These are phyloP conservation scores for Fusarium sp. DNA, from an alignment of 2,329 filamentous ascomycete genomes.

Conservation along the genomic window DNA sequence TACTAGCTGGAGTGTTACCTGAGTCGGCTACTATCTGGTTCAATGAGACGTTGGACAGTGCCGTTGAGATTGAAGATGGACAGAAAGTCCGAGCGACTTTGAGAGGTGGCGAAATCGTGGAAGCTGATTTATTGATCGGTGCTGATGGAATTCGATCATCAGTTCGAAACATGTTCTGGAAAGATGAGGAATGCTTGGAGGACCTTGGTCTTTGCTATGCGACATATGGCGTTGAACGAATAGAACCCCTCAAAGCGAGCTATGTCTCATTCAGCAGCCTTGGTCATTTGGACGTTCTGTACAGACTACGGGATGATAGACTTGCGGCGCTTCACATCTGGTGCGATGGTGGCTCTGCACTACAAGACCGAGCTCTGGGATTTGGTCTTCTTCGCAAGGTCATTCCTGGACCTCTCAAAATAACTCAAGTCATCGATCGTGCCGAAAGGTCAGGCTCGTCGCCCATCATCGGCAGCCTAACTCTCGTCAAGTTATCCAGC, in stretches of 20 bases:
- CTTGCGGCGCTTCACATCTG: background rate
- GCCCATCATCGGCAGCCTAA: background rate
- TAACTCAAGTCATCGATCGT: background rate
- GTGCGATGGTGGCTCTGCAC: background rate
- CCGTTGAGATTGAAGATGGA: background rate
- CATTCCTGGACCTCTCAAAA: background rate
- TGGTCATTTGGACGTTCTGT: background rate
- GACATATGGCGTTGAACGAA: background rate
- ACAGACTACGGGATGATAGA: background rate
- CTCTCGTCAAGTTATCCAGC: background rate
- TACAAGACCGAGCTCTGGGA: background rate
- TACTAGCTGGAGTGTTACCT: rapidly evolving
- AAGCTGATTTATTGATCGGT: background rate
- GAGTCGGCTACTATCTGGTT: background rate
- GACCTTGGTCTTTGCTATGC: background rate
- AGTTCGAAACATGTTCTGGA: background rate
- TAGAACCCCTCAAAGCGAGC: background rate
- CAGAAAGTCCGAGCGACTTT: background rate
- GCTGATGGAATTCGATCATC: background rate
- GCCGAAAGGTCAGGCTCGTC: background rate
- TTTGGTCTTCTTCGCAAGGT: background rate
- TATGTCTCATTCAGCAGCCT: background rate
- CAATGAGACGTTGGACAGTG: rapidly evolving
- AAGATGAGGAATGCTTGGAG: background rate
- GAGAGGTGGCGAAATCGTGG: too few relatives aligned